Conservation (phyloP, 768 basidiomycete species). For the Pleurotus sapidus region DNA sequence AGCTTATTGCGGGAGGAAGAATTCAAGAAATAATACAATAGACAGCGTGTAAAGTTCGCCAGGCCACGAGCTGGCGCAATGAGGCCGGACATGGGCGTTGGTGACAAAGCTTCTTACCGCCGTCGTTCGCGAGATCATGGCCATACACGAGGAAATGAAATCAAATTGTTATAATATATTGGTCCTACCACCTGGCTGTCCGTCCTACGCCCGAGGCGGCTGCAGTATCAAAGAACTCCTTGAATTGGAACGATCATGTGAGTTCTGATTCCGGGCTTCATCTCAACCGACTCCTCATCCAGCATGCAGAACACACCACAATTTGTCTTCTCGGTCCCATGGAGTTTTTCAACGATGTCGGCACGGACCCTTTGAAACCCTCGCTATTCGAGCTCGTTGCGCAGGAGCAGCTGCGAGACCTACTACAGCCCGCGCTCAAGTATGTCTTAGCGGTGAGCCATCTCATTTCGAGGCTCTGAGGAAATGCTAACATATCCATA, state of each 20-base stretch:
- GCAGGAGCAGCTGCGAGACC: conserved; percentile 88
- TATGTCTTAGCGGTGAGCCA: conserved; percentile 83
- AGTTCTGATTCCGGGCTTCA: not conserved
- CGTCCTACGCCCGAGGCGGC: too few species aligned
- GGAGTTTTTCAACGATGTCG: conserved; percentile 82
- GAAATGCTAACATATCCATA: conserved; percentile 23
- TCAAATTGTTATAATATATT: not conserved
- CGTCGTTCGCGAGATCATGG: not conserved
- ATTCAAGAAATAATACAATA: conserved; percentile 6
- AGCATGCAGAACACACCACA: not conserved
- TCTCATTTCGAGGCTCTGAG: not conserved
- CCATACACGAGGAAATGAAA: not conserved
- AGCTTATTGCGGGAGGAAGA: not conserved
- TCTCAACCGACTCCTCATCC: not conserved
- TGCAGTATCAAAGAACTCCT: too few species aligned
- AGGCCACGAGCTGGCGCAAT: not conserved
- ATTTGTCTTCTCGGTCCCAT: conserved; percentile 31
- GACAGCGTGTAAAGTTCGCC: conserved; percentile 1
- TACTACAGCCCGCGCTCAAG: conserved; percentile 92
- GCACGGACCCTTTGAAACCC: conserved; percentile 70
- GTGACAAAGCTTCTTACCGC: not conserved
- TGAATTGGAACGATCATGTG: conserved; percentile 6
- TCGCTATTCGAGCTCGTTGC: conserved; percentile 91
- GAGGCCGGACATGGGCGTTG: not conserved
- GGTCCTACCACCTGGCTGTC: too few species aligned